Evolutionary conservation across 345 rosid genomes (phyloP).

Genomic region (Cardamine occulta): DNA sequence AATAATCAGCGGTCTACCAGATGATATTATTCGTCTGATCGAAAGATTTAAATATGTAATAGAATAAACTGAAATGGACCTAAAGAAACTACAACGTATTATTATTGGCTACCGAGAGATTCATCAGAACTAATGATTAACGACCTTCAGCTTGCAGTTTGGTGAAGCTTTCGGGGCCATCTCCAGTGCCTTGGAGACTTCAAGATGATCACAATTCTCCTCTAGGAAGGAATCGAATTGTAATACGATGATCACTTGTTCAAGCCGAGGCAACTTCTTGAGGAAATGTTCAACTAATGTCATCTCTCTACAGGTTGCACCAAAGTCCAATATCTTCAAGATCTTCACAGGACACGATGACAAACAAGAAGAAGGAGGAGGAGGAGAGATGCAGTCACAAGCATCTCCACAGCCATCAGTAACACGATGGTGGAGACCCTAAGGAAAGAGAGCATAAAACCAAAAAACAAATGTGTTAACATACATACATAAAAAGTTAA

Average conservation of each 20-base stretch:
- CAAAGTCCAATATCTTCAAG: constrained; percentile 26
- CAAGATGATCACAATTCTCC: background rate
- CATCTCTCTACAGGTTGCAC: constrained; percentile 35
- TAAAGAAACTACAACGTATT: too few relatives aligned
- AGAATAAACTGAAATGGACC: too few relatives aligned
- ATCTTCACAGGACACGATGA: constrained; percentile 16
- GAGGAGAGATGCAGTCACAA: constrained; percentile 14
- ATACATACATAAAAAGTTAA: background rate
- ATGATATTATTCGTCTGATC: too few relatives aligned
- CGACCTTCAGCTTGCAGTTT: background rate
- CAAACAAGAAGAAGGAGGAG: constrained; percentile 2
- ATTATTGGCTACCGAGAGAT: too few relatives aligned
- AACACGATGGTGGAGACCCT: constrained; percentile 17
- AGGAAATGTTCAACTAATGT: constrained; percentile 23
- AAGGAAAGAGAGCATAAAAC: background rate
- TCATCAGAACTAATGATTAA: too few relatives aligned
- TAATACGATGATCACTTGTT: constrained; percentile 1
- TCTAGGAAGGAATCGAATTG: background rate
- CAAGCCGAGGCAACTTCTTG: background rate
- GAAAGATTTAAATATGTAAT: too few relatives aligned
- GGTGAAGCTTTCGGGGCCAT: constrained; percentile 24
- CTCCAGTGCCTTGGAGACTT: constrained; percentile 17
- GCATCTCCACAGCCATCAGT: constrained; percentile 26
- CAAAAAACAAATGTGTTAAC: too few relatives aligned
- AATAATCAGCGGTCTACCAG: too few relatives aligned